Evolutionary conservation across 495 filamentous ascomycete species (phyloP).

Genomic region (Aspergillus coremiiformis): DNA sequence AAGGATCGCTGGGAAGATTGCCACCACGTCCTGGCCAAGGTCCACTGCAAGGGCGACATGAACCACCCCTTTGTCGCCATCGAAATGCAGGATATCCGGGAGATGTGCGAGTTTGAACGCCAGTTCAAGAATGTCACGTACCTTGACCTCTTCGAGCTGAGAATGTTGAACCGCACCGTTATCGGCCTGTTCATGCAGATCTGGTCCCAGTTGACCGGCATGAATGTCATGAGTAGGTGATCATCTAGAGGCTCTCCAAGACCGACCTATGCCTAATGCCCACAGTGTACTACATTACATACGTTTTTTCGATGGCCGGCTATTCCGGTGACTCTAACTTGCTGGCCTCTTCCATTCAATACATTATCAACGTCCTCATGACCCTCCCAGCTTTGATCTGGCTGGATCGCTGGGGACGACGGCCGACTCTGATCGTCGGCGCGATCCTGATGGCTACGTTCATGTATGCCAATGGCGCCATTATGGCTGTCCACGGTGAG

Average conservation of each 20-base stretch:
- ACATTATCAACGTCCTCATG: slow-evolving; percentile 51
- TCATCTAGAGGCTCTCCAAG: not conserved
- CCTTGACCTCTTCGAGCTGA: slow-evolving; percentile 58
- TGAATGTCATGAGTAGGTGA: slow-evolving; percentile 66
- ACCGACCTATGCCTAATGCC: not conserved
- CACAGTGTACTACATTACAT: slow-evolving; percentile 32
- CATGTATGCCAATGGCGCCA: slow-evolving; percentile 59
- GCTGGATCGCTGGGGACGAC: slow-evolving; percentile 56
- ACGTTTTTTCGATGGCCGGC: slow-evolving; percentile 34
- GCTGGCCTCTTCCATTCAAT: slow-evolving; percentile 65
- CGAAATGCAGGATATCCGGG: slow-evolving; percentile 64
- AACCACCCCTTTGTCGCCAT: slow-evolving; percentile 53
- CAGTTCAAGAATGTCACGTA: slow-evolving; percentile 53
- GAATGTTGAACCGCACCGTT: slow-evolving; percentile 64
- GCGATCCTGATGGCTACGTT: slow-evolving; percentile 60
- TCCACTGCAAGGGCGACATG: slow-evolving; percentile 64
- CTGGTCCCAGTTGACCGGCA: slow-evolving; percentile 76
- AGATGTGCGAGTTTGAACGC: slow-evolving; percentile 63
- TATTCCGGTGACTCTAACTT: slow-evolving; percentile 28
- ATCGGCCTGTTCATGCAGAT: slow-evolving; percentile 73
- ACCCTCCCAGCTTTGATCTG: slow-evolving; percentile 49
- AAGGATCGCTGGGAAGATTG: slow-evolving; percentile 71
- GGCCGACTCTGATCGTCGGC: slow-evolving; percentile 56
- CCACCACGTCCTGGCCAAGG: slow-evolving; percentile 53
- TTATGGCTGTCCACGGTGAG: slow-evolving; percentile 49